Conservation (phyloP, 2,329 filamentous ascomycete genomes). For the Pseudogymnoascus sp. region DNA sequence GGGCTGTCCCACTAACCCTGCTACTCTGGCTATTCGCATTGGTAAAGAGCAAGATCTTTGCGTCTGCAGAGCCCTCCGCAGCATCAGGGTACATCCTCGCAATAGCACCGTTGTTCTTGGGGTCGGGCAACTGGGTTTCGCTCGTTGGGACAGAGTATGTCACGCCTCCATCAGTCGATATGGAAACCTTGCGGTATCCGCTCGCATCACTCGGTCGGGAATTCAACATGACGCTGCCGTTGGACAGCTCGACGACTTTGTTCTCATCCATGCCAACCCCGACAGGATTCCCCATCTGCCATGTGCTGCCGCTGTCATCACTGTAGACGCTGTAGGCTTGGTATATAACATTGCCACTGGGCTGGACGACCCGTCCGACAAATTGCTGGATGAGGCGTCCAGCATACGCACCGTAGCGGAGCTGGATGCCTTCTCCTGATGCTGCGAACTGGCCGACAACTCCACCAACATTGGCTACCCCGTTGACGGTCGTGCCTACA, state of each 20-base stretch:
- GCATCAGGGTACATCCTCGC: background rate
- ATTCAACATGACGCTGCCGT: background rate
- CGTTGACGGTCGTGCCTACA: background rate
- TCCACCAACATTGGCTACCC: background rate
- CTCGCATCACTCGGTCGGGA: background rate
- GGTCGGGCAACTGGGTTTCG: background rate
- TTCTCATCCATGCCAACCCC: background rate
- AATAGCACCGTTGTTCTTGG: background rate
- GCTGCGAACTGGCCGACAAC: background rate
- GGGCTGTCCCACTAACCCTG: background rate
- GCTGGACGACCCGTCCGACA: background rate
- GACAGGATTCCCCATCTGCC: background rate
- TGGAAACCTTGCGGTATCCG: background rate
- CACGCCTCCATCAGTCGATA: background rate
- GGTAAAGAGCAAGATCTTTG: slow-evolving; percentile 4
- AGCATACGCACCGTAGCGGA: background rate
- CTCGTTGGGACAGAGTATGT: background rate
- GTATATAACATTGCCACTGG: background rate
- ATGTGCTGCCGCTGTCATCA: background rate
- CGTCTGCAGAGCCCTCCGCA: background rate
- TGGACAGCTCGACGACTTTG: slow-evolving; percentile 1
- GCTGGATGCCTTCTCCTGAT: background rate
- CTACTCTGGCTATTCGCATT: background rate
- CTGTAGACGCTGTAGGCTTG: slow-evolving; percentile 3
- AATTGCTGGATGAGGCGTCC: slow-evolving; percentile 1